Conservation (phyloP, 495 filamentous ascomycete species). For the Platismatia glauca region DNA sequence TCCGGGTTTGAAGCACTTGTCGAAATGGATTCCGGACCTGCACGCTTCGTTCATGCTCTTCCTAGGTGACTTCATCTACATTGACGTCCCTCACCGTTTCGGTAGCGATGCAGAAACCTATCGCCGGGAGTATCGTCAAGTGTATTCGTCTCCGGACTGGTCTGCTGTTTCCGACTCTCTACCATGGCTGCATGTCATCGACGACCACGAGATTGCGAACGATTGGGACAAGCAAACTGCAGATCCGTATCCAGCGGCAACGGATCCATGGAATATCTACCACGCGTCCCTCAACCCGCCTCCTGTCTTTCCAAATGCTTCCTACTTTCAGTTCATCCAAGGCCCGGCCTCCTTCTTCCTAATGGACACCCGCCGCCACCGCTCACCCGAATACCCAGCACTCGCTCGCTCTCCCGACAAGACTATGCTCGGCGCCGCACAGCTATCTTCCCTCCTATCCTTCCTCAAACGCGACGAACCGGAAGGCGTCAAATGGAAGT, state of each 20-base stretch:
- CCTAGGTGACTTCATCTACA: constrained; percentile 97
- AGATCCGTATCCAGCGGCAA: constrained; percentile 61
- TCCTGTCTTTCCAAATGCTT: constrained; percentile 43
- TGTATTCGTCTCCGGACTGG: constrained; percentile 93
- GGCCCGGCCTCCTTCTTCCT: constrained; percentile 92
- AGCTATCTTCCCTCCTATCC: constrained; percentile 67
- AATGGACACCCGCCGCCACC: constrained; percentile 83
- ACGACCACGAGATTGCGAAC: constrained; percentile 93
- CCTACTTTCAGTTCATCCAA: constrained; percentile 79
- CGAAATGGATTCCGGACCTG: constrained; percentile 52
- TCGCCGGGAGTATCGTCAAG: constrained; percentile 81
- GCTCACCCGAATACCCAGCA: constrained; percentile 49
- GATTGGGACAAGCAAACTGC: constrained; percentile 75
- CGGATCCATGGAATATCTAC: constrained; percentile 83
- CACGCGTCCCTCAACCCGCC: constrained; percentile 81
- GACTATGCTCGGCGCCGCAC: constrained; percentile 75
- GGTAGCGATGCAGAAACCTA: constrained; percentile 66
- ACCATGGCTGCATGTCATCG: constrained; percentile 91
- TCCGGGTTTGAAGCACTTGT: constrained; percentile 62
- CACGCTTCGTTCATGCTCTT: constrained; percentile 89
- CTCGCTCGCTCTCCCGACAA: constrained; percentile 49
- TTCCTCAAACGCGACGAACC: constrained; percentile 65
- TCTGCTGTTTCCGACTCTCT: constrained; percentile 47
- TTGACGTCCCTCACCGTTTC: constrained; percentile 77
- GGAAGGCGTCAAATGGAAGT: constrained; percentile 81